A percentile compares a stretch with the other conserved stretches of the same genome.
Conservation (phyloP, 208 protist genomes). For the Plasmodiophora brassicae region DNA sequence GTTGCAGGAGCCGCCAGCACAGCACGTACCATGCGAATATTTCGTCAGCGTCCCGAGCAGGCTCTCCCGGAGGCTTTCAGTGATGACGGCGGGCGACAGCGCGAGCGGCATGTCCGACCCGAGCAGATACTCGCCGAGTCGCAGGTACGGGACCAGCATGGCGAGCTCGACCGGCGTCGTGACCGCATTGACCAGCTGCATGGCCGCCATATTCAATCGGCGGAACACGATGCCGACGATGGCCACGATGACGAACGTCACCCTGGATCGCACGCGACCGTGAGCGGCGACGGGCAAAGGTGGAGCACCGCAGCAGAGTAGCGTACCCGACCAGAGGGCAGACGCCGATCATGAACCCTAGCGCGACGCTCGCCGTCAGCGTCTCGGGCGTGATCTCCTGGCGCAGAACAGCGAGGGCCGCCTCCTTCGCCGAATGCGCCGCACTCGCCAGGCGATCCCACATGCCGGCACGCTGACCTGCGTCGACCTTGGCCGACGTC, state of each 20-base stretch:
- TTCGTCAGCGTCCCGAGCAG: neutral
- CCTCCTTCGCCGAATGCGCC: neutral
- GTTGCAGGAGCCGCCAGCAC: neutral
- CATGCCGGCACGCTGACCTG: too few species aligned
- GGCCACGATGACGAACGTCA: neutral
- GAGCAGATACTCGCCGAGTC: neutral
- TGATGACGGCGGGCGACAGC: neutral
- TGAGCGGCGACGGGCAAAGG: neutral
- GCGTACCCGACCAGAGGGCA: neutral
- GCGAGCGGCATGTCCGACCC: neutral
- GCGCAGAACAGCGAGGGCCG: neutral
- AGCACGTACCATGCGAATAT: neutral
- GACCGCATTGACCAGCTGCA: slow-evolving; percentile 16
- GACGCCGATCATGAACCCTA: neutral
- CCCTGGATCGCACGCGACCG: neutral
- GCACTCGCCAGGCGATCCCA: too few species aligned
- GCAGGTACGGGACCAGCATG: slow-evolving; percentile 8
- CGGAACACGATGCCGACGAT: slow-evolving; percentile 11
- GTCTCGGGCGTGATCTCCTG: slow-evolving; percentile 13
- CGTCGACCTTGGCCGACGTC: too few species aligned
- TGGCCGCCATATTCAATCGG: slow-evolving; percentile 7
- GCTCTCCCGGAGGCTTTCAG: neutral
- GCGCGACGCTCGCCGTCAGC: neutral
- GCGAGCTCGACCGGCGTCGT: slow-evolving; percentile 16
- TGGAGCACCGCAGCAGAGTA: too few species aligned